phyloP scores from a whole-genome alignment of 768 basidiomycete species.

The Macrocybe gigantea region DNA sequence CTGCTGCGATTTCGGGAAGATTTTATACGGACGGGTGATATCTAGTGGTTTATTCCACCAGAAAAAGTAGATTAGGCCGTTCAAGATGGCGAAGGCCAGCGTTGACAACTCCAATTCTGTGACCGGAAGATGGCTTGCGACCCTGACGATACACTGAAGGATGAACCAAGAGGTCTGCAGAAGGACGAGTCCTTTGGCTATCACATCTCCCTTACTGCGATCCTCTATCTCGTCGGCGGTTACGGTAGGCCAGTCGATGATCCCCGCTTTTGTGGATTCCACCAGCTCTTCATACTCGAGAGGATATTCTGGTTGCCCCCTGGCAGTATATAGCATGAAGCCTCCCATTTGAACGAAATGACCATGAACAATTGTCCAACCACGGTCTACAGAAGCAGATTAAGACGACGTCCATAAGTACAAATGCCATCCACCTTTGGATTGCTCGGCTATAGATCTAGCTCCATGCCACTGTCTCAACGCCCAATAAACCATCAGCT shows the following conservation, averaged over 20 bases:
- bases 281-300: neutral
- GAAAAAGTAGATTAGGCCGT: conserved; percentile 18
- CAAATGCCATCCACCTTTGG: neutral
- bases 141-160: conserved; percentile 19
- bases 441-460: neutral
- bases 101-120: conserved; percentile 27
- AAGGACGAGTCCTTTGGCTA: conserved; percentile 23
- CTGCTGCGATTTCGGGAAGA: neutral
- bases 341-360: conserved; percentile 25
- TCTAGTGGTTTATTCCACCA: conserved; percentile 31
- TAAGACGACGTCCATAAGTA: neutral
- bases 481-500: conserved; percentile 4
- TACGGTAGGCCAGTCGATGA: neutral
- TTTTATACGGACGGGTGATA: conserved; percentile 8
- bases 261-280: neutral
- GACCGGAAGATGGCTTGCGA: conserved; percentile 13
- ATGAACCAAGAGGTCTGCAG: conserved; percentile 28
- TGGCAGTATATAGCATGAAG: conserved; percentile 8
- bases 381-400: neutral
- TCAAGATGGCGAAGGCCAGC: conserved; percentile 21
- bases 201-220: conserved; percentile 23
- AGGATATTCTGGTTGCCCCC: neutral
- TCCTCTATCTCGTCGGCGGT: conserved; percentile 18
- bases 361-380: conserved; percentile 16
- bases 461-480: conserved; percentile 11